Base-by-base conservation (phyloP, 2,329 filamentous ascomycete species). In the Pestalotiopsis sp. region DNA sequence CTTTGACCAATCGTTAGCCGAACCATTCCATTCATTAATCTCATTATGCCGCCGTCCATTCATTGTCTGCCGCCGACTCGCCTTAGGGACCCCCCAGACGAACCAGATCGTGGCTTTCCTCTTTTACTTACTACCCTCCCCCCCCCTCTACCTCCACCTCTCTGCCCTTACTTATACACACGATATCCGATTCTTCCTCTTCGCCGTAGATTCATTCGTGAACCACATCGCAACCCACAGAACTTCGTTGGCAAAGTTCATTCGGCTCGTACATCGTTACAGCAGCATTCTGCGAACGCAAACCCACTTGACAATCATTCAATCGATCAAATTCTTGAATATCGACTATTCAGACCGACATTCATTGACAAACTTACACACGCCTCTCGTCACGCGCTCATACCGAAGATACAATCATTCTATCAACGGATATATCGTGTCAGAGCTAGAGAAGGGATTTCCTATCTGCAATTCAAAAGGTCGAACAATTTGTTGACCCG, bases 171-270 rank as follows among this genome's bases (percentile, higher is more conserved):
- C 66, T 25, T 61, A 12, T 56, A 67, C 45, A 31, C 40, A 14
- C n/a, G 20, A 52, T 52, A 31, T 52, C 20, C 45, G 45, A 23
- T 52, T 52, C 45, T 52, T 52, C 49, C 25, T 65, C 20, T 67
- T 63, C 41, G 61, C 58, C 38, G 25, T 63, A 40, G 38, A 52
- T 64, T 64, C 61, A 25, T 49, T 64, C 61, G n/a, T 38, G 36
- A n/a, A 36, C 20, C 38, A 25, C 27, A 57, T 49, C 61, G 36
- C 52, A 57, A 66, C 36, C 65, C 38, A 67, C 57, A 62, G 66
- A 40, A 67, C 66, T 67, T 67, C 66, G 66, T 67, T 67, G 66
- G 66, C 66, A 67, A 67, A 67, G 66, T 52, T n/a, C 20, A 52
- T n/a, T n/a, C 14, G 23, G 31, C 31, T 31, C 31, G 31, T 31